Conservation (phyloP, 225 moss, liverwort and hornwort species). For the Sphagnum tenellum region DNA sequence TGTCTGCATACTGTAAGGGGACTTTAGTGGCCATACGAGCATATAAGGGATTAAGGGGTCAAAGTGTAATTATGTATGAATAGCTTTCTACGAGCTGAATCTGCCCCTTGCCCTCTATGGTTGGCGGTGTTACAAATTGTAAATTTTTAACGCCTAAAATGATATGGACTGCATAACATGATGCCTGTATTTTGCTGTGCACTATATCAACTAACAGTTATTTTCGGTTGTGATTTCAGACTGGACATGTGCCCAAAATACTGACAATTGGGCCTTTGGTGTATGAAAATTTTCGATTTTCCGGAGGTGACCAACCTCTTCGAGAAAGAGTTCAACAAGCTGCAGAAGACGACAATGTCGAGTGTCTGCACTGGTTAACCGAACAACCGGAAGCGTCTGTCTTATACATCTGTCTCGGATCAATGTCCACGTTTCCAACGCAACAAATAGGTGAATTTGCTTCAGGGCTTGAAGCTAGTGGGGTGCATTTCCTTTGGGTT, state of each 20-base stretch:
- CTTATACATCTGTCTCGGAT: constrained; percentile 35
- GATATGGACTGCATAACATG: too few species aligned
- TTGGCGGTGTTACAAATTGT: too few species aligned
- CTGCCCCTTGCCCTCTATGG: too few species aligned
- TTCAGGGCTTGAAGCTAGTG: neutral
- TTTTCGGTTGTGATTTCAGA: too few species aligned
- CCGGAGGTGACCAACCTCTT: constrained; percentile 7
- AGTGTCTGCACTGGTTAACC: constrained; percentile 22
- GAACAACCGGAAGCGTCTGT: constrained; percentile 33
- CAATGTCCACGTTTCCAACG: constrained; percentile 6
- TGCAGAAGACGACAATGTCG: neutral
- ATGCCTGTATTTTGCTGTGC: too few species aligned
- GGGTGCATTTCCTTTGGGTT: constrained; percentile 39
- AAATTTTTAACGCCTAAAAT: too few species aligned
- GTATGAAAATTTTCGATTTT: constrained; percentile 4
- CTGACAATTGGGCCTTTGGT: constrained; percentile 25
- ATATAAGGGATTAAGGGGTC: too few species aligned
- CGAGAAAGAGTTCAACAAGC: constrained; percentile 17
- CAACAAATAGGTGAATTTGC: constrained; percentile 24
- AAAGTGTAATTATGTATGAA: too few species aligned
- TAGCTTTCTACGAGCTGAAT: too few species aligned
- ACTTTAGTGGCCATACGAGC: too few species aligned
- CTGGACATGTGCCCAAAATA: constrained; percentile 19
- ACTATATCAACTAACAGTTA: too few species aligned
- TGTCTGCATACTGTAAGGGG: too few species aligned